Evolutionary conservation across 2,329 filamentous ascomycete species (phyloP).

Genomic region (Tolypocladium album): DNA sequence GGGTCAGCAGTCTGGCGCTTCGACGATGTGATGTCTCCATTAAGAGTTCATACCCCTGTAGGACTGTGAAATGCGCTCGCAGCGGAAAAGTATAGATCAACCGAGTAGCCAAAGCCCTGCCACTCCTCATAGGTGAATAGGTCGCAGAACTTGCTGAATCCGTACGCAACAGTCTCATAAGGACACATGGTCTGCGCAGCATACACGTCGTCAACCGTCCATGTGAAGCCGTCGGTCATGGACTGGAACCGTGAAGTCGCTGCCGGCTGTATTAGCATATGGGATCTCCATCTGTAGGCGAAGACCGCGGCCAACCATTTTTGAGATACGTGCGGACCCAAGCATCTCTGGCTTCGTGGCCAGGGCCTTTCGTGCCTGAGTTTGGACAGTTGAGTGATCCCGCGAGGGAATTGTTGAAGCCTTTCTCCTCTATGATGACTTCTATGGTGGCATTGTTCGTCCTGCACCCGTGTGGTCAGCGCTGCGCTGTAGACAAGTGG

Average conservation of each 20-base stretch:
- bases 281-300: not conserved
- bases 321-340: slow-evolving; percentile 57
- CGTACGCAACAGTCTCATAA: slow-evolving; percentile 68
- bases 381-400: slow-evolving; percentile 60
- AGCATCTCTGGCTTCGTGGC: slow-evolving; percentile 39
- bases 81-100: slow-evolving; percentile 56
- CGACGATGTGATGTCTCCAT: not conserved
- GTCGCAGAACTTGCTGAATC: slow-evolving; percentile 63
- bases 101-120: slow-evolving; percentile 59
- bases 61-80: slow-evolving; percentile 53
- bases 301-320: slow-evolving; percentile 28
- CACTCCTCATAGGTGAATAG: slow-evolving; percentile 70
- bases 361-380: slow-evolving; percentile 36
- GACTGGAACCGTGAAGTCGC: slow-evolving; percentile 49
- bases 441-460: slow-evolving; percentile 61
- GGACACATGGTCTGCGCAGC: slow-evolving; percentile 63
- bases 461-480: slow-evolving; percentile 21
- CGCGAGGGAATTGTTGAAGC: slow-evolving; percentile 61
- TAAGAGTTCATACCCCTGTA: slow-evolving; percentile 36
- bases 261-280: slow-evolving; percentile 8
- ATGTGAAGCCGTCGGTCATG: slow-evolving; percentile 47
- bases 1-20: not conserved
- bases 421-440: slow-evolving; percentile 52
- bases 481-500: too few relatives aligned
- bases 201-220: slow-evolving; percentile 53